phyloP scores from a whole-genome alignment of 306 rosid species.

The Hippophae gyantsensis region DNA sequence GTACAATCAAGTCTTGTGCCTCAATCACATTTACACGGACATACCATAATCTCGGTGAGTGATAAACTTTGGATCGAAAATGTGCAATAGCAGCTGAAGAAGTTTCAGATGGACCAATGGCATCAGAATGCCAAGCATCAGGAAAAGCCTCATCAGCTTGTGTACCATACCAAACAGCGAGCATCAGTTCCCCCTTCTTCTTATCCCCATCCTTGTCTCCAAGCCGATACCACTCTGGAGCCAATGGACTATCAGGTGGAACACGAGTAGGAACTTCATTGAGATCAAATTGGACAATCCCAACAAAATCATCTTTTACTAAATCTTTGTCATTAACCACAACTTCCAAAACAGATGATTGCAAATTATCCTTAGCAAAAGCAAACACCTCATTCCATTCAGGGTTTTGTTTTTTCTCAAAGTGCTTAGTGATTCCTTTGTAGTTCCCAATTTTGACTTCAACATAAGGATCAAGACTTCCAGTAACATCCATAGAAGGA shows the following conservation, averaged over 20 bases:
- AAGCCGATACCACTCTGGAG: conserved; percentile 86
- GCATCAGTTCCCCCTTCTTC: conserved; percentile 79
- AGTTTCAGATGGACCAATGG: conserved; percentile 47
- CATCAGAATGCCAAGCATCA: conserved; percentile 97
- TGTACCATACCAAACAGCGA: conserved; percentile 93
- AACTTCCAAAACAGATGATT: conserved; percentile 48
- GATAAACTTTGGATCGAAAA: conserved; percentile 77
- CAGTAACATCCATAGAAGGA: conserved; percentile 70
- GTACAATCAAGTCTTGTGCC: conserved; percentile 72
- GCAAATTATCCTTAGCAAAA: conserved; percentile 51
- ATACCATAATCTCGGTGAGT: conserved; percentile 78
- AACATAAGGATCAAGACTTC: conserved; percentile 89
- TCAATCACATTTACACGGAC: conserved; percentile 59
- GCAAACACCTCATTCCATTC: conserved; percentile 94
- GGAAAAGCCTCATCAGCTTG: conserved; percentile 97
- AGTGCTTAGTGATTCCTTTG: conserved; percentile 57
- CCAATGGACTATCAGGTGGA: conserved; percentile 96
- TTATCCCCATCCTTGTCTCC: conserved; percentile 49
- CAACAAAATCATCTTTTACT: conserved; percentile 60
- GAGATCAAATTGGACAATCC: conserved; percentile 51
- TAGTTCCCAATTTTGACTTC: conserved; percentile 76
- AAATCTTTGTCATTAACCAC: conserved; percentile 64
- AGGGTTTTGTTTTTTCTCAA: conserved; percentile 60
- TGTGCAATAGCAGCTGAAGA: conserved; percentile 27
- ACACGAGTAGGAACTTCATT: conserved; percentile 55